phyloP scores from a whole-genome alignment of 371 early-diverging fungal genomes.

The Apophysomyces sp. region DNA sequence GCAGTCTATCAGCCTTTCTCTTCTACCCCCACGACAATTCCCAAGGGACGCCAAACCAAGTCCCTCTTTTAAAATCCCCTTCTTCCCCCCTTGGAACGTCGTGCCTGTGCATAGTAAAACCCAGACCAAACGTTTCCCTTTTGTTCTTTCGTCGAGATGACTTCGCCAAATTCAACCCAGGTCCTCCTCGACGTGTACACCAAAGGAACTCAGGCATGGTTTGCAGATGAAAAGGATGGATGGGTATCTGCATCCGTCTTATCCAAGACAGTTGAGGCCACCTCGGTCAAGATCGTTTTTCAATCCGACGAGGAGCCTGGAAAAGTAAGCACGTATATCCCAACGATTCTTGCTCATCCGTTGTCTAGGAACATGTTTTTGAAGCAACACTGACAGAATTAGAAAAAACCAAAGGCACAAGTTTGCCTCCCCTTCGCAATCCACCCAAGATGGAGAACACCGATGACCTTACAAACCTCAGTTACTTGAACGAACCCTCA shows the following conservation, averaged over 20 bases:
- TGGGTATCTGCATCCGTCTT: conserved; percentile 78
- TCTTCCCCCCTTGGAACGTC: conserved; percentile 3
- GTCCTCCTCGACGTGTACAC: conserved; percentile 58
- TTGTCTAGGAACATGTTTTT: conserved; percentile 67
- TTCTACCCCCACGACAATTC: background rate
- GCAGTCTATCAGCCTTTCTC: background rate
- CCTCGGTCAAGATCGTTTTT: conserved; percentile 59
- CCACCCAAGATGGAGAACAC: conserved; percentile 86
- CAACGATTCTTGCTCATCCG: background rate
- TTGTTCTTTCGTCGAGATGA: conserved; percentile 13
- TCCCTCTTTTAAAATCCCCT: background rate
- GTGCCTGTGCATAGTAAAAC: conserved; percentile 4
- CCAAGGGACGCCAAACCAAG: conserved; percentile 1
- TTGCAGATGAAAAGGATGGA: conserved; percentile 82
- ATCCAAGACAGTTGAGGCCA: conserved; percentile 52
- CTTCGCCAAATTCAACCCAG: conserved; percentile 14
- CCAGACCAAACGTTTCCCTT: conserved; percentile 1
- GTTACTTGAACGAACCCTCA: conserved; percentile 90
- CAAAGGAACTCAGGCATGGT: conserved; percentile 84
- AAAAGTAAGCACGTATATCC: conserved; percentile 12
- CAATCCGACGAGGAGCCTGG: conserved; percentile 54
- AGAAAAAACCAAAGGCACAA: conserved; percentile 55
- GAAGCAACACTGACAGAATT: conserved; percentile 72
- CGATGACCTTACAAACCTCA: conserved; percentile 90
- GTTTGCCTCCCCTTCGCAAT: conserved; percentile 87